Evolutionary conservation across 371 early-diverging fungal genomes (phyloP), one percentile per base, ranked within the genome.

Genomic region (Blakeslea trispora): DNA sequence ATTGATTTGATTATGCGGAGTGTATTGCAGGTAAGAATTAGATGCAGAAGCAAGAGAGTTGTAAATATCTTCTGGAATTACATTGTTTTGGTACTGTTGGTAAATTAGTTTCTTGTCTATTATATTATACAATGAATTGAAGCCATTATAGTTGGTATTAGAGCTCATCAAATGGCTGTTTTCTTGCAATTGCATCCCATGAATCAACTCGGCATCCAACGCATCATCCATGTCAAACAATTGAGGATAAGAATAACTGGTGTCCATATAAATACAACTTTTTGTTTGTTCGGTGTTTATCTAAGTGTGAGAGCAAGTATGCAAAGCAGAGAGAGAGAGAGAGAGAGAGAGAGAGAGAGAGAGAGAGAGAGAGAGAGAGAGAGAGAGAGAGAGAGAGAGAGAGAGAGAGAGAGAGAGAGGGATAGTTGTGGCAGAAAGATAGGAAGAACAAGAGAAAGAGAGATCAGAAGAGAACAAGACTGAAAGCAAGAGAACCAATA

Each of bases 211-310:
- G 24, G 58, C 22, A 14, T 37, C 37, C 13, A 37, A 37, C 11
- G 37, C 11, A 11, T 53, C 54, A 24, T 49, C 63, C n/a, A 64
- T 55, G 48, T 55, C 60, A 52, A 64, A 59, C 13, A 64, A 42
- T 22, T 64, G 65, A 35, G 65, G 51, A 18, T 59, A 64, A 21
- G 22, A 51, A 17, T 54, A 60, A 42, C 22, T 49, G 17, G 49
- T 56, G 42, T 60, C 60, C 60, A 60, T 60, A 11, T 37, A 37
- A 13, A 37, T 37, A 37, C 28, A 28, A 28, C 3, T 28, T 28
- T 28, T 28, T 28, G 3, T 5, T 28, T 28, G 28, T 28, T 7
- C n/a, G n/a, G n/a, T n/a, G n/a, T n/a, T n/a, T 11, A 31, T 17
- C n/a, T 5, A 32, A 31, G 14, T 18, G 34, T 13, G 31, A 37